Percentiles rank a stretch among this genome's conserved stretches.
Evolutionary conservation across 2,329 filamentous ascomycete species (phyloP).

Genomic region (Furcasterigmium furcatum): DNA sequence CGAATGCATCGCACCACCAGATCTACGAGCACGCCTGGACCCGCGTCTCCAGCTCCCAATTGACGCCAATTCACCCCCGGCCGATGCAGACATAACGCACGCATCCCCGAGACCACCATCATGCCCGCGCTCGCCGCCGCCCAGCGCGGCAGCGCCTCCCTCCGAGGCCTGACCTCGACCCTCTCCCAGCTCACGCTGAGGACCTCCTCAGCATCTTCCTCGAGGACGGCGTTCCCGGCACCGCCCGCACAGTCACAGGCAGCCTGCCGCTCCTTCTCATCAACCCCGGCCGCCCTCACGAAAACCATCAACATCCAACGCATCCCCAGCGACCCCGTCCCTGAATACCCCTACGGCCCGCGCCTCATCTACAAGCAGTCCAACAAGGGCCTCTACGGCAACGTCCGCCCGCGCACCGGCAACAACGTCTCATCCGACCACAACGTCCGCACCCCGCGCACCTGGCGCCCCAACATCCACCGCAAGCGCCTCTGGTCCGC

Average conservation of each 20-base stretch:
- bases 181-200: slow-evolving; percentile 3
- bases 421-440: slow-evolving; percentile 70
- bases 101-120: neutral
- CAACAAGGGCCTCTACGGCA: slow-evolving; percentile 71
- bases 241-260: slow-evolving; percentile 20
- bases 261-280: slow-evolving; percentile 26
- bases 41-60: too few species aligned
- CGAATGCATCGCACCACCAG: too few species aligned
- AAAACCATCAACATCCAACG: slow-evolving; percentile 40
- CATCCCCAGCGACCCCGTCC: slow-evolving; percentile 48
- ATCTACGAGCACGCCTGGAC: too few species aligned
- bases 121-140: slow-evolving; percentile 2
- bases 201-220: slow-evolving; percentile 1
- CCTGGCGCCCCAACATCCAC: slow-evolving; percentile 74
- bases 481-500: slow-evolving; percentile 65
- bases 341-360: slow-evolving; percentile 70
- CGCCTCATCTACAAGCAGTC: slow-evolving; percentile 75
- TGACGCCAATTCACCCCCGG: neutral
- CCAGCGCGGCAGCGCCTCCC: slow-evolving; percentile 2
- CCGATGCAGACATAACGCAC: neutral
- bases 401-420: slow-evolving; percentile 70
- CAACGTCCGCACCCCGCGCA: slow-evolving; percentile 66
- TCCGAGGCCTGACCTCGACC: slow-evolving; percentile 5
- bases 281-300: slow-evolving; percentile 26
- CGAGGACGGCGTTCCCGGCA: slow-evolving; percentile 1